Base-by-base conservation (phyloP, 768 basidiomycete genomes). In the Phaeotremella skinneri region DNA sequence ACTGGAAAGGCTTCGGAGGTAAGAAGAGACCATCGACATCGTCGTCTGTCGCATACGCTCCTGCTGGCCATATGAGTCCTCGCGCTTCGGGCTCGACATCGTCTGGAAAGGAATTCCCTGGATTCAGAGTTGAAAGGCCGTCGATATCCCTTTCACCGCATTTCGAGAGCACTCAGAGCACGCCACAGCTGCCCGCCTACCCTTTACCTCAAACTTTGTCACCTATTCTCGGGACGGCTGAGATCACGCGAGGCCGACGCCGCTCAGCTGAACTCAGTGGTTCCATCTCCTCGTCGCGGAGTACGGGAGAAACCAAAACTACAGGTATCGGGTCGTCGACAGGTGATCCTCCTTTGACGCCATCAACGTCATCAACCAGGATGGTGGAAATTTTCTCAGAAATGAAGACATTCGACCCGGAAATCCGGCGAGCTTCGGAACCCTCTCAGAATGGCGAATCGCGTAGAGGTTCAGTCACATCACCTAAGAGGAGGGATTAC, bases 1-100 rank as follows among this genome's bases (percentile, higher is more conserved):
- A 64, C 32, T 67, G 72, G 72, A 63, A 64, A 53, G 62, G 72
- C n/a, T 17, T 68, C 37, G 27, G 65, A 39, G 29, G 62, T 6
- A 59, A 51, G 47, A 65, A 63, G 45, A 25, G 58, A 29, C 52
- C 59, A 2, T 52, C 58, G 20, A 57, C 57, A 2, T 32, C 55
- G 14, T 52, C 61, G 29, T 52, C 51, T 41, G 32, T n/a, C 42
- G 49, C 20, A n/a, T 47, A 16, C 32, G 50, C 20, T 2, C 23
- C 50, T n/a, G 31, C 39, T 47, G 29, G 37, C 3, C 13, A 31
- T 17, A 49, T 13, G 6, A 52, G 39, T 32, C 31, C 42, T 25
- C 45, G 23, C 29, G 30, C 42, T 32, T 39, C 54, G 11, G 52
- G 29, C 21, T 54, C 58, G 25, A 27, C 51, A 14, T 47, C 57